Evolutionary conservation across 305 asterid genomes (phyloP).

Genomic region (Ilex paraguariensis): DNA sequence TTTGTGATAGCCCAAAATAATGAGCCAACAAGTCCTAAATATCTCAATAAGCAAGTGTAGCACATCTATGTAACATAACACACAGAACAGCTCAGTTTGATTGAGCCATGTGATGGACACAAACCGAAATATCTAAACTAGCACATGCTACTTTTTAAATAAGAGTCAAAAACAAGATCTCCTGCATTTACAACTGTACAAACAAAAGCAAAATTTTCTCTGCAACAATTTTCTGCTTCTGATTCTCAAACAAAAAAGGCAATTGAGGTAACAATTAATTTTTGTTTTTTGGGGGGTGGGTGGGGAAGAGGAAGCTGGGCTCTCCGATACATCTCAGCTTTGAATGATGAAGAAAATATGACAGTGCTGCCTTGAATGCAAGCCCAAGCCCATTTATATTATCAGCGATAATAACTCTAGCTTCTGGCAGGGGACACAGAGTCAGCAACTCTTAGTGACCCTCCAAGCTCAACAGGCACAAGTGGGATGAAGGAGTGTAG

Average conservation of each 20-base stretch:
- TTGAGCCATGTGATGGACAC: too few relatives aligned
- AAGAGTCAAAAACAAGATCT: not conserved
- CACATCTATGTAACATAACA: too few relatives aligned
- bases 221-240: slow-evolving; percentile 11
- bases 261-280: not conserved
- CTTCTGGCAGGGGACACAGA: slow-evolving; percentile 25
- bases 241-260: slow-evolving; percentile 8
- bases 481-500: slow-evolving; percentile 94
- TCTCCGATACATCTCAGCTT: not conserved
- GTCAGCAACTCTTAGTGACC: slow-evolving; percentile 55
- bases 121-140: too few relatives aligned
- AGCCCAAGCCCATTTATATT: not conserved
- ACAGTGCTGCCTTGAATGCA: not conserved
- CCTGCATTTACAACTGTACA: slow-evolving; percentile 24
- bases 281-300: too few relatives aligned
- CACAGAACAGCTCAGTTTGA: too few relatives aligned
- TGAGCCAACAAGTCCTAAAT: too few relatives aligned
- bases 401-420: slow-evolving; percentile 8
- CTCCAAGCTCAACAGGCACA: slow-evolving; percentile 83
- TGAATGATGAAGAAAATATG: not conserved
- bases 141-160: too few relatives aligned
- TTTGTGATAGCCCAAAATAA: too few relatives aligned
- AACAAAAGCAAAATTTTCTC: slow-evolving; percentile 15
- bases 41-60: too few relatives aligned
- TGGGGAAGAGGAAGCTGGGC: not conserved